Percentiles rank a stretch among this genome's conserved stretches.
Conservation (phyloP, 495 filamentous ascomycete species). For the Penicillium alfredii region DNA sequence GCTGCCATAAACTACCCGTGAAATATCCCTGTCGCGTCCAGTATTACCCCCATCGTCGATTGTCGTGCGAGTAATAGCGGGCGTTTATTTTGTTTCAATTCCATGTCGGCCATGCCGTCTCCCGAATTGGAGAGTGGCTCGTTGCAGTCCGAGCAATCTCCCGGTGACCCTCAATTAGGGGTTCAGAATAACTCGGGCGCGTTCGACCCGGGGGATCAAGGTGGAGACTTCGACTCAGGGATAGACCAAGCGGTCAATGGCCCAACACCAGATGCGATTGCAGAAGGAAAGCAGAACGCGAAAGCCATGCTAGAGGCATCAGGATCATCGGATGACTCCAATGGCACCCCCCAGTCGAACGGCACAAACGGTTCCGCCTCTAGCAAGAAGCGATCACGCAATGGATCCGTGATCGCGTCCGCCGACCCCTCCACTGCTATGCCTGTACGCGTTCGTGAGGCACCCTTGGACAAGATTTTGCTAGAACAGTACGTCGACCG, state of each 20-base stretch:
- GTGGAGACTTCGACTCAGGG: slow-evolving; percentile 20
- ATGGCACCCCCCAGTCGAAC: slow-evolving; percentile 30
- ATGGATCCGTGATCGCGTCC: slow-evolving; percentile 44
- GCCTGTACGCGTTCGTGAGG: slow-evolving; percentile 33
- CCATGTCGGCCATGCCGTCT: slow-evolving; percentile 31
- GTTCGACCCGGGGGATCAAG: slow-evolving; percentile 19
- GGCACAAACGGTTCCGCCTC: slow-evolving; percentile 38
- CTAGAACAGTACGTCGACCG: slow-evolving; percentile 73
- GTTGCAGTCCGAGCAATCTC: slow-evolving; percentile 21
- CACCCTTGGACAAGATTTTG: slow-evolving; percentile 48
- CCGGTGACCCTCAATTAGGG: slow-evolving; percentile 22
- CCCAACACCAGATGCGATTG: slow-evolving; percentile 32
- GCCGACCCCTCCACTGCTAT: slow-evolving; percentile 24
- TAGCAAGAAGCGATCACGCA: slow-evolving; percentile 55
- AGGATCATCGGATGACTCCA: slow-evolving; percentile 29
- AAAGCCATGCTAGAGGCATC: slow-evolving; percentile 52
- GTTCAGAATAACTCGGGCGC: slow-evolving; percentile 22
- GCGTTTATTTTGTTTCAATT: slow-evolving; percentile 6
- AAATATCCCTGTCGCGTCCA: slow-evolving; percentile 21
- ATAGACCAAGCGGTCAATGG: slow-evolving; percentile 27
- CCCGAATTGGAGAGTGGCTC: slow-evolving; percentile 26
- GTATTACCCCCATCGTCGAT: slow-evolving; percentile 14
- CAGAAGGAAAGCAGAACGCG: slow-evolving; percentile 54
- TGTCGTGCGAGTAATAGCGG: slow-evolving; percentile 17
- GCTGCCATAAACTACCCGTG: slow-evolving; percentile 24